Evolutionary conservation across 73 alveolate genomes (phyloP), one percentile per base, ranked within the genome.

Genomic region (Paramecium sexaurelia): DNA sequence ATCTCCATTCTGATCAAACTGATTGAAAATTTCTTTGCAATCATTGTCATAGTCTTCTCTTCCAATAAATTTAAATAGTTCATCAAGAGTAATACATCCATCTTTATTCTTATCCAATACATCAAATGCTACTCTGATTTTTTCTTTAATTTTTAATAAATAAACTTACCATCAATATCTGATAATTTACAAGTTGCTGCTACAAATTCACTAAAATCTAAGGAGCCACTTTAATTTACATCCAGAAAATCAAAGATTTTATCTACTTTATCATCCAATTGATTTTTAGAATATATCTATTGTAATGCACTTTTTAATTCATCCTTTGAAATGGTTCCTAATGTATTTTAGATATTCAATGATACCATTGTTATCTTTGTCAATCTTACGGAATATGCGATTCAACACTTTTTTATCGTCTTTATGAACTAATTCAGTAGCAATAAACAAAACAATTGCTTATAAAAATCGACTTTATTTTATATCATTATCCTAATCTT

Each of bases 151-250:
- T 5, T 35, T 32, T n/a, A 4, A 71, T 45, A 32, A 11, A 71
- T 35, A 11, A 35, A 27, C 7, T 9, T 78, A 78, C 73, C 55
- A 17, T 78, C 90, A 1, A 78, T 45, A 78, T 78, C 75, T 13
- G 68, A 29, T 78, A 78, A 78, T 45, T 78, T 78, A 41, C 68
- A 78, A 0, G 90, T 78, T 22, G 90, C 90, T 1, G 90, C 90
- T 15, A 78, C 73, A 43, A 78, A 78, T 45, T 78, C 90, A 78
- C 90, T 78, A 78, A 41, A 78, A 40, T 78, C 90, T 45, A 78
- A 19, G 0, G 68, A 37, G 3, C 90, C 90, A 78, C 90, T 78
- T 41, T 32, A 78, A 43, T 78, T 78, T 0, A 78, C 40, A 78
- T 78, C 90, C 32, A 78, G 24, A 15, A 78, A 78, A 37, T 45